Base-by-base conservation (phyloP, 768 basidiomycete species). In the Suillus americanus region DNA sequence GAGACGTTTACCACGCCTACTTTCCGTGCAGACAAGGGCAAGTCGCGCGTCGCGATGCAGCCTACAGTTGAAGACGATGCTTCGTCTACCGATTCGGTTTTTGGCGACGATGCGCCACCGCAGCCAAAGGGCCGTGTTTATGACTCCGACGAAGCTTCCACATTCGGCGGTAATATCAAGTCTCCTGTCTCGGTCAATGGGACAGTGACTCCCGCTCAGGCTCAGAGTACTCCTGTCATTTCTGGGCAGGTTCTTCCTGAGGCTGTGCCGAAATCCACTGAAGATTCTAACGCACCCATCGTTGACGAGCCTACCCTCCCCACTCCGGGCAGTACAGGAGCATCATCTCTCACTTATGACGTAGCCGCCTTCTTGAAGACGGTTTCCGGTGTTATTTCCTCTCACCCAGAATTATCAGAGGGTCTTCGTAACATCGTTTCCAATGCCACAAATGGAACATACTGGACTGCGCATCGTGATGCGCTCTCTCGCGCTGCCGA, bases 371-470 rank as follows among this genome's bases (percentile, higher is more conserved):
- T 94, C 38, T 75, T 94, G 63, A 81, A 80, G 37, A 81, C 81
- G 2, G 73, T 93, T 62, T 83, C 82, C 48, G 77, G 74, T n/a
- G 80, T 87, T 37, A 72, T 92, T 50, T 78, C 83, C 0, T 74
- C 84, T 6, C 89, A 93, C 68, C 92, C 92, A 5, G 90, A 94
- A 66, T 74, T 94, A 13, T 83, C 88, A 3, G 87, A 90, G 62
- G 83, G 83, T 51, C 72, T 94, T 63, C 87, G 85, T 63, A 87
- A 84, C 70, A 84, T 94, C 40, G 73, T 86, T 53, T 78, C 79
- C 59, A 90, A 92, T 67, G 79, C 88, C 5, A 79, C 82, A 6
- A 85, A 79, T 60, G 91, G 90, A 28, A 79, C 83, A 10, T 93
- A 94, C 71, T 94, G 89, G 90, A 74, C 78, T 41, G 74, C 81